Percentiles rank a stretch among this genome's conserved stretches.
phyloP scores from a whole-genome alignment of 1,139 yeast species.

The Suhomyces guaymorum region DNA sequence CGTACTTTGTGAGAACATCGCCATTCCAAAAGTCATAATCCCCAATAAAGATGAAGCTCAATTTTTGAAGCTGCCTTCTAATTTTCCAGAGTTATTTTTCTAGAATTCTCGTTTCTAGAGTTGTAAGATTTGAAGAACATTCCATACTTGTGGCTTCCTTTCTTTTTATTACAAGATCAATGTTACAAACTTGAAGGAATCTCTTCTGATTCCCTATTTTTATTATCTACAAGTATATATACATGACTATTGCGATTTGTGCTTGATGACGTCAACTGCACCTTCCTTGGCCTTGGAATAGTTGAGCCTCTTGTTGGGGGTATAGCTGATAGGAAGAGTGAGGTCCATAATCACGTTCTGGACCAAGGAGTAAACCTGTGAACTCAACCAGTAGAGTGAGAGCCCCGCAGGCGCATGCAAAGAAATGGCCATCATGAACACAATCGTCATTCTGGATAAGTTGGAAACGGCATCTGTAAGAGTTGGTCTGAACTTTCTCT shows the following conservation, averaged over 20 bases:
- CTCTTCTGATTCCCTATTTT: too few relatives aligned
- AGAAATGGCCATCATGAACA: conserved; percentile 79
- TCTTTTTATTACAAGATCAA: too few relatives aligned
- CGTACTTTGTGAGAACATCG: not conserved
- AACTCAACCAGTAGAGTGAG: conserved; percentile 82
- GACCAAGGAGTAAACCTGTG: conserved; percentile 70
- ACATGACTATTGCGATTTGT: not conserved
- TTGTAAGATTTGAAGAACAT: too few relatives aligned
- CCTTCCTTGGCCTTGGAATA: conserved; percentile 12
- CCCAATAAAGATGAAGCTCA: too few relatives aligned
- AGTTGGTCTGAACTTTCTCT: conserved; percentile 53
- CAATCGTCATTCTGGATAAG: conserved; percentile 70
- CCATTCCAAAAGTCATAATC: too few relatives aligned
- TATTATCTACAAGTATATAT: too few relatives aligned
- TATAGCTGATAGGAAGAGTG: conserved; percentile 58
- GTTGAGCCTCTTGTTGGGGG: conserved; percentile 42
- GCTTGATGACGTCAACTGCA: conserved; percentile 5
- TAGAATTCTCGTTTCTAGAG: too few relatives aligned
- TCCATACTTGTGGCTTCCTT: too few relatives aligned
- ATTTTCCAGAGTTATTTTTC: too few relatives aligned
- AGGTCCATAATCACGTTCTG: conserved; percentile 77
- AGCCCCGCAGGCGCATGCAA: conserved; percentile 85
- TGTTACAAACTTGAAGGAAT: not conserved
- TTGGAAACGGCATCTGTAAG: conserved; percentile 62
- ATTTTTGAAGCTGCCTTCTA: too few relatives aligned